Conservation (phyloP, 148 eudicot genomes). For the Chenopodium formosanum region DNA sequence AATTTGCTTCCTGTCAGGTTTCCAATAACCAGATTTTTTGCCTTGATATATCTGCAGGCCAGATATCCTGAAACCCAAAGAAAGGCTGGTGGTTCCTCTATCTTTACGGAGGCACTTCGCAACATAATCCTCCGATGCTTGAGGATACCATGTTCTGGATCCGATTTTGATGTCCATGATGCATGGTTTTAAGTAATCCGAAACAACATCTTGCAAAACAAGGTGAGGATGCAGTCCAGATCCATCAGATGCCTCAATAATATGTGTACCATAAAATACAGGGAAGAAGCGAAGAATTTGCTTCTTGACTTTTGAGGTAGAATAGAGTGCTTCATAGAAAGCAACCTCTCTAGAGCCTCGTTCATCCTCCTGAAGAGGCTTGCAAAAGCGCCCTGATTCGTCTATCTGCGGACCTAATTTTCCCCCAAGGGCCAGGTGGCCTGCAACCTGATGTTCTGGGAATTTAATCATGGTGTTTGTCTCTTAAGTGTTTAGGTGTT, state of each 20-base stretch:
- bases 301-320: slow-evolving; percentile 45
- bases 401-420: slow-evolving; percentile 76
- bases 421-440: slow-evolving; percentile 65
- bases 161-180: slow-evolving; percentile 81
- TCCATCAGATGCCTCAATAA: slow-evolving; percentile 70
- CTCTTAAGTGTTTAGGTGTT: not conserved
- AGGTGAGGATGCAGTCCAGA: slow-evolving; percentile 67
- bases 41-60: slow-evolving; percentile 49
- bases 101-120: slow-evolving; percentile 67
- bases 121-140: slow-evolving; percentile 59
- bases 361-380: slow-evolving; percentile 78
- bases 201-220: slow-evolving; percentile 52
- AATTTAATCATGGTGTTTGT: slow-evolving; percentile 27
- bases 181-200: slow-evolving; percentile 51
- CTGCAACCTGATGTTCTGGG: slow-evolving; percentile 87
- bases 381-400: slow-evolving; percentile 72
- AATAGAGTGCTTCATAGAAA: slow-evolving; percentile 60
- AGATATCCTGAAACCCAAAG: slow-evolving; percentile 72
- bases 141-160: slow-evolving; percentile 75
- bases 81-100: slow-evolving; percentile 43
- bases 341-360: slow-evolving; percentile 64
- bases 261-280: slow-evolving; percentile 60
- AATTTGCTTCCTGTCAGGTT: slow-evolving; percentile 40
- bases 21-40: slow-evolving; percentile 59
- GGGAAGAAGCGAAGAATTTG: slow-evolving; percentile 64